These are phyloP conservation scores for Geotrichum klebahnii DNA, from an alignment of 1,139 yeast species.

Conservation along the genomic window DNA sequence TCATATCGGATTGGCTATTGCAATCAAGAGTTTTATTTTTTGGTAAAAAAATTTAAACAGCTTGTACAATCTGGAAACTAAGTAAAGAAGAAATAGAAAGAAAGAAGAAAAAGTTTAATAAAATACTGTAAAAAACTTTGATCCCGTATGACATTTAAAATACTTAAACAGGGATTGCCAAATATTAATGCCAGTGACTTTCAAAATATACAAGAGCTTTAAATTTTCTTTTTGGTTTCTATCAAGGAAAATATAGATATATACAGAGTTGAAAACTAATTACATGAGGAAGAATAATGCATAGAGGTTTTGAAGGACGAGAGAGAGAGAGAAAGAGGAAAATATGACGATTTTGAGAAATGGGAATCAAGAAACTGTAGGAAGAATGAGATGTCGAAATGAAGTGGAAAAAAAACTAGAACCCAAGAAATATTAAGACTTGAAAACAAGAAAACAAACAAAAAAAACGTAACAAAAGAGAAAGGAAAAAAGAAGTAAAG, in stretches of 20 bases:
- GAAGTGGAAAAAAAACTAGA: not conserved
- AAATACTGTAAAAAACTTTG: too few species aligned
- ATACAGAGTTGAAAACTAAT: too few species aligned
- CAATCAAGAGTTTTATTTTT: slow-evolving; percentile 41
- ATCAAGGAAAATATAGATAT: not conserved
- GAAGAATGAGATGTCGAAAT: not conserved
- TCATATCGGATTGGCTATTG: slow-evolving; percentile 41
- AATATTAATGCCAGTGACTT: too few species aligned
- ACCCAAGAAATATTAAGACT: too few species aligned
- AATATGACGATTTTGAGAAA: not conserved
- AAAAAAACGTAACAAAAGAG: not conserved
- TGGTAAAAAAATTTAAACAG: slow-evolving; percentile 22
- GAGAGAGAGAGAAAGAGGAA: not conserved
- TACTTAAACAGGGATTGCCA: too few species aligned
- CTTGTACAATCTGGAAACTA: too few species aligned
- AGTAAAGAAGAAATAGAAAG: not conserved
- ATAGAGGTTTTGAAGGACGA: too few species aligned
- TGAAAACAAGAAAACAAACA: not conserved
- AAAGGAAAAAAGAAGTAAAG: not conserved
- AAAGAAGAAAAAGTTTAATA: not conserved
- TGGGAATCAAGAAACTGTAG: too few species aligned
- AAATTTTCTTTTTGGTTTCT: not conserved
- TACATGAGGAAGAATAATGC: not conserved
- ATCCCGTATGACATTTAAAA: too few species aligned
- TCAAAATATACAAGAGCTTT: not conserved